Base-by-base conservation (phyloP, 1,284 basidiomycete species). In the Leccinum angustisporum region DNA sequence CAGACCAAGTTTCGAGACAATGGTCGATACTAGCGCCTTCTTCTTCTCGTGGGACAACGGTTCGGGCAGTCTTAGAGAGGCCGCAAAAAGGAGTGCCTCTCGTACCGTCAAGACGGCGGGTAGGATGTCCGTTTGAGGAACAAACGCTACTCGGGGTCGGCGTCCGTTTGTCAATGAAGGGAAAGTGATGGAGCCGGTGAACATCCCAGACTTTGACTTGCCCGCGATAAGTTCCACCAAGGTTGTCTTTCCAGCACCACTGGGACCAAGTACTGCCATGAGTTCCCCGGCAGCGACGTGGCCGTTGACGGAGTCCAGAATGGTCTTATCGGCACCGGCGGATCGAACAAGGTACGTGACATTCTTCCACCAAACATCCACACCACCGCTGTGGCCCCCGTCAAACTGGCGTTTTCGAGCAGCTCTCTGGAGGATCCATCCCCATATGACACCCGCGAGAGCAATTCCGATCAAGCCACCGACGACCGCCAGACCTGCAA, bases 261-360 rank as follows among this genome's bases (percentile, higher is more conserved):
- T 93, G 1, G 94, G 94, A 0, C 94, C 94, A 5, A 97, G 84
- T 59, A 97, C 86, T 21, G 90, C 91, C 83, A 94, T 88, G 79
- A 96, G 88, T 61, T 91, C 84, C 4, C 94, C 94, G 0, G 92
- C 83, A 1, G 79, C 77, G 14, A 96, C 84, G 5, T 76, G 75
- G 0, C 94, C 94, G 58, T 77, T 86, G 21, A 93, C 81, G 40
- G 79, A 79, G 70, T 91, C 85, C 53, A 97, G 77, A n/a, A 97
- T 81, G 31, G 85, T 79, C 68, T 90, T 91, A 33, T 87, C 87
- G 40, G 79, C 78, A 46, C 70, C 69, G 5, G 79, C 61, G 3
- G 67, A 65, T n/a, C 67, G 78, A 13, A 91, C 79, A 60, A 80
- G 74, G 74, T 95, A 96, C 36, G 83, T 86, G 54, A 96, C 78